Base-by-base conservation (phyloP, 331 rosid species). In the Malus hybrid region DNA sequence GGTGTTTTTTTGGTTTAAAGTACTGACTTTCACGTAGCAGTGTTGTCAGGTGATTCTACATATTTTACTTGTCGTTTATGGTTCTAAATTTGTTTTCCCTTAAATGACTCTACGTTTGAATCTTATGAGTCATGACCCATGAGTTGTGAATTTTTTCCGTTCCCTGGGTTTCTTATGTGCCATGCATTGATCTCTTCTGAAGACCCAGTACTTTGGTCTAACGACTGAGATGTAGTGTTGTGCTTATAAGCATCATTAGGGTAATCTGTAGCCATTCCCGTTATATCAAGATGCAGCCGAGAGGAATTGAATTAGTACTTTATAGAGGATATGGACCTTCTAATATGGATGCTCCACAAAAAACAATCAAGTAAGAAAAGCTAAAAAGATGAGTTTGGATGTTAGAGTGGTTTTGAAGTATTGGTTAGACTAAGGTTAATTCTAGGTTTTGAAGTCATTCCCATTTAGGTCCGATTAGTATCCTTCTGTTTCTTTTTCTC, bases 381-480 rank as follows among this genome's bases (percentile, higher is more conserved):
- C 11, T 1, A 52, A 29, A 29, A 18, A 32, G 20, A 71, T 15
- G 18, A 26, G 5, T 24, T 24, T 63, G 63, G 65, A 52, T 68
- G 73, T 69, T 70, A 36, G n/a, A 48, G 63, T 58, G 36, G 67
- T 32, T 73, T 57, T 71, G 44, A 75, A 69, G 66, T 72, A 72
- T 22, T 64, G 46, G 44, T 1, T 18, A 16, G 33, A 64, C 14
- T 63, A 32, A 32, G 20, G 44, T 6, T 18, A 3, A 53, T 53
- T 7, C 58, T 53, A 6, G 5, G 58, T 53, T 7, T 53, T 53
- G 58, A 18, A 1, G 58, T 53, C 5, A 53, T 53, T 53, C 58
- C 22, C 58, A 18, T 53, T 53, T 53, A 53, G 58, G 7, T 53
- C 58, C 2, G 22, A 53, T 18, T 53, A 6, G 20, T 3, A 52